These are phyloP conservation scores for Apophysomyces trapeziformis DNA, from an alignment of 371 early-diverging fungal genomes.

Conservation along the genomic window DNA sequence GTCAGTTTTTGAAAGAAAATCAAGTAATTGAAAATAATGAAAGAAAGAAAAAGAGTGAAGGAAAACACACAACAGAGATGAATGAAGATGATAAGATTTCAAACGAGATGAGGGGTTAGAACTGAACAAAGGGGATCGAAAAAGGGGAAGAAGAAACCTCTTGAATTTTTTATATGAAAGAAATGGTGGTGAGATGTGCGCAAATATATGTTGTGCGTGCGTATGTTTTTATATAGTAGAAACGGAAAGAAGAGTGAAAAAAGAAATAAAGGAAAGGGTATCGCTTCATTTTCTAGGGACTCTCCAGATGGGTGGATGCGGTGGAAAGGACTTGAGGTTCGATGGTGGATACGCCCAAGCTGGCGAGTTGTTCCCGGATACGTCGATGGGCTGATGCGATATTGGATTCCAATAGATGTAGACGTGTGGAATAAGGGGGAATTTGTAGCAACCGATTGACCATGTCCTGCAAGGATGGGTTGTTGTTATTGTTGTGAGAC, in stretches of 20 bases:
- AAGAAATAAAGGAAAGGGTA: background rate
- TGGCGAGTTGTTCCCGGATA: constrained; percentile 36
- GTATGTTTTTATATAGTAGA: background rate
- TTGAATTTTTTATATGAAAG: background rate
- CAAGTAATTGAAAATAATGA: no score
- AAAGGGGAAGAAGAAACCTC: no score
- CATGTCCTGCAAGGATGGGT: constrained; percentile 20
- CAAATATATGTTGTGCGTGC: background rate
- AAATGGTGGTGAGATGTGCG: background rate
- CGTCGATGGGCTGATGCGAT: constrained; percentile 42
- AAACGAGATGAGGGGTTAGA: no score
- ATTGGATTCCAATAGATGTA: constrained; percentile 31
- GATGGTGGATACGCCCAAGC: constrained; percentile 17
- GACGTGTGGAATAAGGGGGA: constrained; percentile 39
- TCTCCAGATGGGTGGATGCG: background rate
- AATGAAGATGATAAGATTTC: no score
- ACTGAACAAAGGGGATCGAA: no score
- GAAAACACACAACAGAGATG: no score
- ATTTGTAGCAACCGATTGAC: constrained; percentile 35
- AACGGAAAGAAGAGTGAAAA: constrained; percentile 2
- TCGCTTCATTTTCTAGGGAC: background rate
- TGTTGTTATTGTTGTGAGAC: background rate
- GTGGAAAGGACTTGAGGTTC: background rate
- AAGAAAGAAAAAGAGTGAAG: no score
- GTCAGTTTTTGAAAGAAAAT: no score